Conservation (phyloP, 768 basidiomycete genomes). For the Xerocomus brunneocitrinus region DNA sequence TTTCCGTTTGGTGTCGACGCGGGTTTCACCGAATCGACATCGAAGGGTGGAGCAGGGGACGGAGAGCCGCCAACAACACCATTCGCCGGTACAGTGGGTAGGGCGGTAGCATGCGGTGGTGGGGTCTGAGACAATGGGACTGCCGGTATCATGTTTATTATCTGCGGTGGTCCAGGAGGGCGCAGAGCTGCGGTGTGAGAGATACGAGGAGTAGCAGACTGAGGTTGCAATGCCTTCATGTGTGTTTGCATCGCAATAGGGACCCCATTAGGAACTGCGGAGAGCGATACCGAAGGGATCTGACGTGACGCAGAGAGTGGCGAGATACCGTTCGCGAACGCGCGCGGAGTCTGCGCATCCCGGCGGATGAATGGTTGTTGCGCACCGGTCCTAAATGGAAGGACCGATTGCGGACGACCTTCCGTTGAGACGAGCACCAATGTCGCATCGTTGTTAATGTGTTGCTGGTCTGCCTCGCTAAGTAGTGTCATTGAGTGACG, state of each 20-base stretch:
- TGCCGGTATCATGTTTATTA: slow-evolving; percentile 31
- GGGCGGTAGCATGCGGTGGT: slow-evolving; percentile 29
- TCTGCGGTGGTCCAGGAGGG: slow-evolving; percentile 35
- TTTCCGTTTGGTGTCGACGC: slow-evolving; percentile 16
- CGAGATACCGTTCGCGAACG: slow-evolving; percentile 24
- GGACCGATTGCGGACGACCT: slow-evolving; percentile 46
- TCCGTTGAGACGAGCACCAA: slow-evolving; percentile 41
- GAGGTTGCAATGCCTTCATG: slow-evolving; percentile 56
- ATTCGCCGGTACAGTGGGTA: slow-evolving; percentile 27
- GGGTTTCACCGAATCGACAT: slow-evolving; percentile 35
- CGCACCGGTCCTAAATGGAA: slow-evolving; percentile 43
- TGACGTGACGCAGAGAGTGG: slow-evolving; percentile 21
- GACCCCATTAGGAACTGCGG: slow-evolving; percentile 38
- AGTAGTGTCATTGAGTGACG: slow-evolving; percentile 53
- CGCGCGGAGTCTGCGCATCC: slow-evolving; percentile 22
- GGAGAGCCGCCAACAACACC: slow-evolving; percentile 31
- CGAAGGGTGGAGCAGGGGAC: slow-evolving; percentile 39
- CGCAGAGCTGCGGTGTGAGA: slow-evolving; percentile 39
- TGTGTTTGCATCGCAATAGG: slow-evolving; percentile 59
- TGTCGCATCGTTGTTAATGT: slow-evolving; percentile 48
- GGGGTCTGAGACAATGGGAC: slow-evolving; percentile 31
- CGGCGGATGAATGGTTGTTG: slow-evolving; percentile 28
- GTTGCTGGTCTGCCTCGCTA: slow-evolving; percentile 48
- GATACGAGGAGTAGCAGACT: slow-evolving; percentile 51
- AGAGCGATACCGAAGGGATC: slow-evolving; percentile 20